phyloP scores from a whole-genome alignment of 371 early-diverging fungal genomes.

The Mortierella sp. region DNA sequence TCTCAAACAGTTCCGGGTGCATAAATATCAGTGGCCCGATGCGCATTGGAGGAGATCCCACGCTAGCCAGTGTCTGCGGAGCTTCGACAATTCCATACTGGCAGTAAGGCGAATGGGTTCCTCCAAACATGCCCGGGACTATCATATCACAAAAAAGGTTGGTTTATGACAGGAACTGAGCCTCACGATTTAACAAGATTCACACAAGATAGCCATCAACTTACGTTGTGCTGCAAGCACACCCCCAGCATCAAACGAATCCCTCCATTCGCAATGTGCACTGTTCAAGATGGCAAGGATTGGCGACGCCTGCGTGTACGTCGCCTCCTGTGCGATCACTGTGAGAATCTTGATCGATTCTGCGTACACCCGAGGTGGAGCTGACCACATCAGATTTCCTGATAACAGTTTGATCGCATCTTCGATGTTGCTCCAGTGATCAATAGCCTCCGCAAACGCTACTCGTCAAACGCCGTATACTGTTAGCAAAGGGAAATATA shows the following conservation, averaged over 20 bases:
- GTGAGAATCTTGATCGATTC: slow-evolving; percentile 29
- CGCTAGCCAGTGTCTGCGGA: slow-evolving; percentile 4
- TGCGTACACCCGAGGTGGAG: slow-evolving; percentile 22
- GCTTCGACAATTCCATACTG: slow-evolving; percentile 25
- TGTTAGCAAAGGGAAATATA: not conserved
- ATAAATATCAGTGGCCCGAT: slow-evolving; percentile 44
- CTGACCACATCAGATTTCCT: slow-evolving; percentile 47
- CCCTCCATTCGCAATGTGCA: slow-evolving; percentile 33
- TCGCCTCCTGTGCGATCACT: slow-evolving; percentile 34
- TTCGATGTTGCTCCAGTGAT: slow-evolving; percentile 52
- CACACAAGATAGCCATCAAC: too few relatives aligned
- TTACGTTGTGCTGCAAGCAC: slow-evolving; percentile 17
- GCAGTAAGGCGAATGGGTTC: slow-evolving; percentile 36
- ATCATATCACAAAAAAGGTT: not conserved
- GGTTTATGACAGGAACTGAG: too few relatives aligned
- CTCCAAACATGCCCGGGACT: slow-evolving; percentile 43
- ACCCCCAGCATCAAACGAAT: slow-evolving; percentile 10
- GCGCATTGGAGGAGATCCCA: slow-evolving; percentile 36
- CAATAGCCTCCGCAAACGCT: slow-evolving; percentile 48
- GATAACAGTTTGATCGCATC: slow-evolving; percentile 25
- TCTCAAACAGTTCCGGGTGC: slow-evolving; percentile 24
- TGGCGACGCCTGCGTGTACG: slow-evolving; percentile 16
- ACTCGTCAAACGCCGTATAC: not conserved
- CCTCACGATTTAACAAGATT: too few relatives aligned
- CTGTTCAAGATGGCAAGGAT: slow-evolving; percentile 23